A percentile compares a stretch with the other conserved stretches of the same genome.
Evolutionary conservation across 139 green algal genomes (phyloP).

Genomic region (Yamagishiella unicocca): DNA sequence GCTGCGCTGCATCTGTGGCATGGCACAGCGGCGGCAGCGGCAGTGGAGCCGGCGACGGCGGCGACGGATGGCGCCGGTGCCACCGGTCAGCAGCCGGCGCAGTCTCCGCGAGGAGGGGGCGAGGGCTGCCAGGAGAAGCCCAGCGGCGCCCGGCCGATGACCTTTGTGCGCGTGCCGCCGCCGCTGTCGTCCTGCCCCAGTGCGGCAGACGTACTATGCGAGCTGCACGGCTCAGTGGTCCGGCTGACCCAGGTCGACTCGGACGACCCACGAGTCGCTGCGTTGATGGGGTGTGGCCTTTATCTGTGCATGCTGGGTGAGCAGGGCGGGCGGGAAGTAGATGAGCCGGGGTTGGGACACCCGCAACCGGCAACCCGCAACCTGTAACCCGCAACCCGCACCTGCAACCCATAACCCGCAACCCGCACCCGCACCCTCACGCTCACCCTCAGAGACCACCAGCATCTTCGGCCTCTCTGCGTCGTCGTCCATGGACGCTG

Average conservation of each 20-base stretch:
- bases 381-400: no score
- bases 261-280: not conserved
- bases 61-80: no score
- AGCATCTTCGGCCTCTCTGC: not conserved
- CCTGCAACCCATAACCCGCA: not conserved
- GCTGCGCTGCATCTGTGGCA: no score
- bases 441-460: not conserved
- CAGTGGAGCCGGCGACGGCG: no score
- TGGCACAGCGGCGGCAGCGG: not conserved
- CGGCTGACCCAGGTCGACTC: not conserved
- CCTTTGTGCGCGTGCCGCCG: conserved; percentile 13
- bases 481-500: not conserved
- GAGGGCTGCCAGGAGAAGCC: not conserved
- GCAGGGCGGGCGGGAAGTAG: no score
- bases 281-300: not conserved
- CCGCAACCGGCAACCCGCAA: no score
- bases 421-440: not conserved
- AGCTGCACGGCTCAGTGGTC: not conserved
- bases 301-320: not conserved
- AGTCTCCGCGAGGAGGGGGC: not conserved
- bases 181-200: not conserved
- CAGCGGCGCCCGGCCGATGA: not conserved
- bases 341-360: no score
- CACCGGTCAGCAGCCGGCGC: no score
- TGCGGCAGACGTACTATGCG: conserved; percentile 8